Percentiles rank a stretch among this genome's conserved stretches.
These are phyloP conservation scores for Cryphonectria radicalis DNA, from an alignment of 2,329 filamentous ascomycete species.

Conservation along the genomic window DNA sequence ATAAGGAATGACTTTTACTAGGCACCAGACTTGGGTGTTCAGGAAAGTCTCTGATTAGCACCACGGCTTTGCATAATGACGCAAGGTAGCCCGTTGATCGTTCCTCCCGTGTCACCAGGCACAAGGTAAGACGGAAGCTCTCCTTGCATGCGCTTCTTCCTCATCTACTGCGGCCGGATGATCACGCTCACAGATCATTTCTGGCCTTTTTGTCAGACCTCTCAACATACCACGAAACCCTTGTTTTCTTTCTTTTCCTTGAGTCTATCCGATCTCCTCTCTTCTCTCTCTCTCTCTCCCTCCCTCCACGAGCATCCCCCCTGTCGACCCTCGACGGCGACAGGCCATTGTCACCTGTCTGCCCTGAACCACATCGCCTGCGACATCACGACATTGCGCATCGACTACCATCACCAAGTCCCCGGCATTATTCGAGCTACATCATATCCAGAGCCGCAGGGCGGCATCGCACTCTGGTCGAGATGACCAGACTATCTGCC, in stretches of 20 bases:
- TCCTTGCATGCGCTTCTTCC: background rate
- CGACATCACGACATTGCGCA: conserved; percentile 12
- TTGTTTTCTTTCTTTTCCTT: background rate
- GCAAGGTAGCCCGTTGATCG: background rate
- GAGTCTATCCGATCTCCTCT: background rate
- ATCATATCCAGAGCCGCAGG: conserved; percentile 21
- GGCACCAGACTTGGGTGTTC: background rate
- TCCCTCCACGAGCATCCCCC: too few species aligned
- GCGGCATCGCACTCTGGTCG: conserved; percentile 20
- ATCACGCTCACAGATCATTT: background rate
- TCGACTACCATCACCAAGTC: background rate
- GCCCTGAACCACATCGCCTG: background rate
- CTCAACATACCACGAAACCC: background rate
- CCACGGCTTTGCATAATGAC: conserved; percentile 3
- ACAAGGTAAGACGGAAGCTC: background rate
- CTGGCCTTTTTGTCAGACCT: background rate
- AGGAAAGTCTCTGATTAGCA: background rate
- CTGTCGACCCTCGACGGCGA: background rate
- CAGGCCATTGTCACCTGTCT: background rate
- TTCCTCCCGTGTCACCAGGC: conserved; percentile 3
- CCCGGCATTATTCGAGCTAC: background rate
- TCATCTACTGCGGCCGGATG: background rate
- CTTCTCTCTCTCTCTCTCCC: background rate
- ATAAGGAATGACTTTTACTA: background rate
- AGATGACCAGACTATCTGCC: conserved; percentile 45